These are phyloP conservation scores for Tuber umbilicatum DNA, from an alignment of 495 filamentous ascomycete genomes.

Conservation along the genomic window DNA sequence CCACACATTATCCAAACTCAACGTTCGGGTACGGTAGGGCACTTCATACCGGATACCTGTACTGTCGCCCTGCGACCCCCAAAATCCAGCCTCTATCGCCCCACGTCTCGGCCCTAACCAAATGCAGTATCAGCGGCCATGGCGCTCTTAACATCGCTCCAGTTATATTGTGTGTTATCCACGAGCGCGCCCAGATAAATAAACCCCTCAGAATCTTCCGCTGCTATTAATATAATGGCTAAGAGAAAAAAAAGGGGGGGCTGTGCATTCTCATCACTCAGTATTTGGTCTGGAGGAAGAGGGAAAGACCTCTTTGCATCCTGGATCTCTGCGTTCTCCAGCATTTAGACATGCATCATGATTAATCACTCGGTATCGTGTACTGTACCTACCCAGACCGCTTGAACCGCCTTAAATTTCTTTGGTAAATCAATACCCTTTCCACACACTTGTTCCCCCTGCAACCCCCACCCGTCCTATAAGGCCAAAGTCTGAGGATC, in stretches of 20 bases:
- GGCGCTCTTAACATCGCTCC: neutral
- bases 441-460: neutral
- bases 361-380: conserved; percentile 3
- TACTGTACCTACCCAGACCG: neutral
- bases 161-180: neutral
- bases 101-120: neutral
- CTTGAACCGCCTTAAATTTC: neutral
- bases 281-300: neutral
- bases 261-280: neutral
- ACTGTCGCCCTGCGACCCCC: neutral
- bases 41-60: neutral
- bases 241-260: neutral
- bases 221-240: neutral
- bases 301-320: neutral
- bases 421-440: neutral
- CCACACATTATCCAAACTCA: neutral
- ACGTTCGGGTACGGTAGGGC: neutral
- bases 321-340: neutral
- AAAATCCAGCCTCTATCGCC: neutral
- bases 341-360: neutral
- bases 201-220: neutral
- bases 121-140: neutral
- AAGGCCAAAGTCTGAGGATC: neutral
- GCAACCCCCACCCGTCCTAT: neutral
- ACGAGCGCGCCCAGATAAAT: neutral